Evolutionary conservation across 2,329 filamentous ascomycete genomes (phyloP).

Genomic region (Cordyceps javanica): DNA sequence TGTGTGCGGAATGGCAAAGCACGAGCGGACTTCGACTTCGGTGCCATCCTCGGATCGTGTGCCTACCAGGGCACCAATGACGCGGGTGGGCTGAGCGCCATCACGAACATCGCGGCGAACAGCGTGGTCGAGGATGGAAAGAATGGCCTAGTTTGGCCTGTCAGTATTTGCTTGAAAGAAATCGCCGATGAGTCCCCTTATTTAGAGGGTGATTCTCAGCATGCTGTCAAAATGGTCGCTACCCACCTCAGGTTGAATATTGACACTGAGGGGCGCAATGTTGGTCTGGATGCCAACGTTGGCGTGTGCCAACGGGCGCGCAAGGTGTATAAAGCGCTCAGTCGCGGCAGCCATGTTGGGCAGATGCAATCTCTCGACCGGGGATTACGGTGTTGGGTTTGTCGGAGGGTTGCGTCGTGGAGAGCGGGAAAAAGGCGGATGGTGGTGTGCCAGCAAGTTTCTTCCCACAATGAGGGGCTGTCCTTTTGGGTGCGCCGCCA

Average conservation of each 20-base stretch:
- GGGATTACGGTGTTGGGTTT: not conserved
- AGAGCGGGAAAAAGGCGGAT: conserved; percentile 13
- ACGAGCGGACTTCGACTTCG: conserved; percentile 91
- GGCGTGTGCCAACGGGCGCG: conserved; percentile 82
- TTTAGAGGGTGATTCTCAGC: not conserved
- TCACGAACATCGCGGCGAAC: conserved; percentile 71
- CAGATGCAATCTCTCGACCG: conserved; percentile 20
- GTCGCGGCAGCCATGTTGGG: conserved; percentile 72
- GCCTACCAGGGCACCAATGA: conserved; percentile 93
- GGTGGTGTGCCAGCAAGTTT: conserved; percentile 16
- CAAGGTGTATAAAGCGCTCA: conserved; percentile 89
- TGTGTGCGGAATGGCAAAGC: conserved; percentile 97
- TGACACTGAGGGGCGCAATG: conserved; percentile 86
- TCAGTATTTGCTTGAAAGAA: not conserved
- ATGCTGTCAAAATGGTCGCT: not conserved
- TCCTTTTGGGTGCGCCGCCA: conserved; percentile 11
- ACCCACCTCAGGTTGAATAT: conserved; percentile 89
- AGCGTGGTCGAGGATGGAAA: conserved; percentile 88
- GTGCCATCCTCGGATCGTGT: conserved; percentile 92
- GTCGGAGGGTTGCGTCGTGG: conserved; percentile 17
- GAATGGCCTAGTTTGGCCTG: conserved; percentile 45
- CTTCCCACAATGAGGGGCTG: conserved; percentile 15
- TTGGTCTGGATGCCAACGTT: conserved; percentile 73
- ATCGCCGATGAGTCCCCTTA: not conserved
- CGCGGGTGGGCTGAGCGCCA: conserved; percentile 76